Percentiles rank a stretch among this genome's conserved stretches.
Evolutionary conservation across 169 alveolate genomes (phyloP).

Genomic region (Plasmodium chabaudi): DNA sequence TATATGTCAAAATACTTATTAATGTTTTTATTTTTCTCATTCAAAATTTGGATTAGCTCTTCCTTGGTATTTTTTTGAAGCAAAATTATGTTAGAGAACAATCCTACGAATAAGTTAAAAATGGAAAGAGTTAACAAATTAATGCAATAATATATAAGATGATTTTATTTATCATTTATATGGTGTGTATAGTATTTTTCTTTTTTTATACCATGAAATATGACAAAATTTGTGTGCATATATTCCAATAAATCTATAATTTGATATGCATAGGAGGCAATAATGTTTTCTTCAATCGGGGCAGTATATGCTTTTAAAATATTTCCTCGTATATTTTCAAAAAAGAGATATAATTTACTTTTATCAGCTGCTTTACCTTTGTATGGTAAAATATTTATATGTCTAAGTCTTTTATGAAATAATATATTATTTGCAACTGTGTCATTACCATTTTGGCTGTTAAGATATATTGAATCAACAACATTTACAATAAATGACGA

Average conservation of each 20-base stretch:
- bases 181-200: too few species aligned
- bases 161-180: too few species aligned
- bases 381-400: conserved; percentile 53
- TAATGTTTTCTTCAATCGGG: conserved; percentile 57
- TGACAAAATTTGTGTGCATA: conserved; percentile 60
- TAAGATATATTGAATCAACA: conserved; percentile 46
- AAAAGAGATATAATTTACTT: conserved; percentile 38
- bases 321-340: conserved; percentile 59
- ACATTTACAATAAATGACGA: conserved; percentile 31
- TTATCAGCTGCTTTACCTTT: conserved; percentile 73
- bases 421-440: conserved; percentile 59
- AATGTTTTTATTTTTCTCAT: conserved; percentile 42
- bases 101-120: conserved; percentile 6
- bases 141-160: not conserved
- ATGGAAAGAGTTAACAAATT: not conserved
- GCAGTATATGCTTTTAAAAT: conserved; percentile 37
- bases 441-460: conserved; percentile 56
- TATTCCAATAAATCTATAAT: conserved; percentile 57
- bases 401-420: conserved; percentile 67
- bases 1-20: conserved; percentile 60
- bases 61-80: conserved; percentile 62
- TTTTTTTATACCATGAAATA: conserved; percentile 43
- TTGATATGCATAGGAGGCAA: conserved; percentile 69
- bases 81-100: conserved; percentile 41
- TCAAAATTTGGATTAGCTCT: conserved; percentile 48